Evolutionary conservation across 768 basidiomycete genomes (phyloP).

Genomic region (Mycena galopus): DNA sequence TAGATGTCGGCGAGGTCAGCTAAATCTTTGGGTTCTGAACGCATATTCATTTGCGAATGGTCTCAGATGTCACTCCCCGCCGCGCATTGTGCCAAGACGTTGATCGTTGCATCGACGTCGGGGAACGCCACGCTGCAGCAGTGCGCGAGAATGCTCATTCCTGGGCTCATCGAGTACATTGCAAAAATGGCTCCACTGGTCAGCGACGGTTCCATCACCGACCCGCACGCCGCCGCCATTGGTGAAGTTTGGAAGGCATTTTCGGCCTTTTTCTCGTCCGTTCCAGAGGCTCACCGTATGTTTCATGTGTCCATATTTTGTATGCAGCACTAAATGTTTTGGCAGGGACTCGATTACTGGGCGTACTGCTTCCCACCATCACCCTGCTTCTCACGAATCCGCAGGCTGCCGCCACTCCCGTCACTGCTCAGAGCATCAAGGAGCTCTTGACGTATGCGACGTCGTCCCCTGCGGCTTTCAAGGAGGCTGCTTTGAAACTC

Average conservation of each 20-base stretch:
- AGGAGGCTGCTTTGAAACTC: slow-evolving; percentile 79
- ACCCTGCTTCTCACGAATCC: slow-evolving; percentile 75
- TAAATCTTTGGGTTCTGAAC: neutral
- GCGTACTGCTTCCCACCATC: slow-evolving; percentile 84
- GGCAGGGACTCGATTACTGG: slow-evolving; percentile 75
- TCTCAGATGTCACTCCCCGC: slow-evolving; percentile 86
- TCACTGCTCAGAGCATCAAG: slow-evolving; percentile 71
- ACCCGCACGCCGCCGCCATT: slow-evolving; percentile 64
- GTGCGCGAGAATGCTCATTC: slow-evolving; percentile 79
- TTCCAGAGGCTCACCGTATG: slow-evolving; percentile 75
- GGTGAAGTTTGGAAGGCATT: slow-evolving; percentile 90
- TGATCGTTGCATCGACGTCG: slow-evolving; percentile 81
- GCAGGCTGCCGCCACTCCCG: slow-evolving; percentile 53
- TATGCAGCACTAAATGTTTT: slow-evolving; percentile 21
- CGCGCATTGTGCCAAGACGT: slow-evolving; percentile 91
- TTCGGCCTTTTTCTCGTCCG: slow-evolving; percentile 66
- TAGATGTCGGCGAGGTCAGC: slow-evolving; percentile 75
- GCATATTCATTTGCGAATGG: neutral
- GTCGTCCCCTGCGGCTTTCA: slow-evolving; percentile 72
- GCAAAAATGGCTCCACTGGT: slow-evolving; percentile 74
- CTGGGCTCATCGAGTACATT: slow-evolving; percentile 81
- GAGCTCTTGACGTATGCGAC: slow-evolving; percentile 83
- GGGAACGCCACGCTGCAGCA: slow-evolving; percentile 76
- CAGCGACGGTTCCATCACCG: slow-evolving; percentile 71
- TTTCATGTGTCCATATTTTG: slow-evolving; percentile 23